Percentiles rank a stretch among this genome's conserved stretches.
phyloP scores from a whole-genome alignment of 73 alveolate species.

The Symbiodinium pilosum region DNA sequence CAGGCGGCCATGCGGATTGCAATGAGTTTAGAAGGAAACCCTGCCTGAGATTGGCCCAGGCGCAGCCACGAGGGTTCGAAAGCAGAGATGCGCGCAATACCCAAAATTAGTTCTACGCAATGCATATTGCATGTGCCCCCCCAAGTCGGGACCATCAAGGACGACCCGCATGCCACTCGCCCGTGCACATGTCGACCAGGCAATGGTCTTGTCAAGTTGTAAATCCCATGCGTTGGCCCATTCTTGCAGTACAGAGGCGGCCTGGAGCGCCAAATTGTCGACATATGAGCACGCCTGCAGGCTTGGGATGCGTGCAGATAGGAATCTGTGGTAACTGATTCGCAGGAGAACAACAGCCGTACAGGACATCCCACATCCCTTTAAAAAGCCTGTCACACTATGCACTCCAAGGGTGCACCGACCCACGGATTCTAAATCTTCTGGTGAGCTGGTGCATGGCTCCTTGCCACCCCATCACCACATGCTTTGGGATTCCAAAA shows the following conservation, averaged over 20 bases:
- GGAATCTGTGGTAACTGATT: too few relatives aligned
- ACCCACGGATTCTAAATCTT: background rate
- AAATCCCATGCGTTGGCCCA: background rate
- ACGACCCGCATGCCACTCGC: background rate
- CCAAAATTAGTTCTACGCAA: background rate
- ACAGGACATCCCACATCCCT: conserved; percentile 11
- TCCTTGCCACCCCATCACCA: background rate
- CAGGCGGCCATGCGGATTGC: background rate
- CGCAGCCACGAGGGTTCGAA: background rate
- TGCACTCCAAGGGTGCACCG: background rate
- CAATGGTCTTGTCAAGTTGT: background rate
- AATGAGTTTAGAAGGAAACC: background rate
- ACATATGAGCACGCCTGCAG: background rate
- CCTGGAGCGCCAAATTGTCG: background rate
- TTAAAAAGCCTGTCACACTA: background rate
- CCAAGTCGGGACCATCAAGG: background rate
- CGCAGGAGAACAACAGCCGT: background rate
- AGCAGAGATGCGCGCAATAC: background rate
- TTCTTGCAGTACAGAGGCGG: background rate
- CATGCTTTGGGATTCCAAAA: background rate
- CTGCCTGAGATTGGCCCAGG: background rate
- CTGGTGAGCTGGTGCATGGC: background rate
- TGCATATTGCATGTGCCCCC: conserved; percentile 5
- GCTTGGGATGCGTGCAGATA: too few relatives aligned
- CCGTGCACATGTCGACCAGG: background rate